Evolutionary conservation across 73 alveolate species (phyloP), one percentile per base, ranked within the genome.

Genomic region (Paramecium sonneborni): DNA sequence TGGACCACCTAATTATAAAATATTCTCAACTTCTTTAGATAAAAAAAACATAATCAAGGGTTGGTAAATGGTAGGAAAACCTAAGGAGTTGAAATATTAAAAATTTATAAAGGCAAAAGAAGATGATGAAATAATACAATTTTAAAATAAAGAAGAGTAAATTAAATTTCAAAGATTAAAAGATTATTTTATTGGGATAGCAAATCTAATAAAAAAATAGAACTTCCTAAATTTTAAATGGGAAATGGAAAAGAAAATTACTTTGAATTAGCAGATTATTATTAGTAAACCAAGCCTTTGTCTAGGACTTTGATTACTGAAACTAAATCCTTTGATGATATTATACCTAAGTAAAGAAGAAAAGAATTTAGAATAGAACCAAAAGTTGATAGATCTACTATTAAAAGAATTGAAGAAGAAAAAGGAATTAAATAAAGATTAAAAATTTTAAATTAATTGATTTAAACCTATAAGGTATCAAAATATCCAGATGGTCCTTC

Each of bases 31-130:
- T 24, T 21, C 44, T 21, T 30, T 79, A 4, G 90, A 79, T 24
- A 43, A 24, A 23, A 2, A 20, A 37, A 79, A 79, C 18, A n/a
- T 79, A 6, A 20, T 79, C 2, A 2, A 79, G n/a, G 90, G 90
- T 24, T 79, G 90, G 90, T 23, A 79, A 46, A 39, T 79, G 90
- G 90, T 79, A 18, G 90, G 90, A 24, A 79, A 79, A 46, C 55
- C 41, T 57, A 79, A 44, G 41, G 44, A 79, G 3, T 20, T 10
- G 74, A 18, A 46, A 4, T 12, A 23, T 24, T 44, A 39, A 38
- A 43, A 23, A 38, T 39, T 10, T 79, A 20, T 14, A 24, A 24
- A 11, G 5, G 74, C 76, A 41, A 46, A 79, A 39, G 32, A 24
- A 20, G 69, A 21, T 79, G 69, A 30, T 43, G 72, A 76, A 23